These are phyloP conservation scores for Cyclocybe cylindracea DNA, from an alignment of 768 basidiomycete species.

Conservation along the genomic window DNA sequence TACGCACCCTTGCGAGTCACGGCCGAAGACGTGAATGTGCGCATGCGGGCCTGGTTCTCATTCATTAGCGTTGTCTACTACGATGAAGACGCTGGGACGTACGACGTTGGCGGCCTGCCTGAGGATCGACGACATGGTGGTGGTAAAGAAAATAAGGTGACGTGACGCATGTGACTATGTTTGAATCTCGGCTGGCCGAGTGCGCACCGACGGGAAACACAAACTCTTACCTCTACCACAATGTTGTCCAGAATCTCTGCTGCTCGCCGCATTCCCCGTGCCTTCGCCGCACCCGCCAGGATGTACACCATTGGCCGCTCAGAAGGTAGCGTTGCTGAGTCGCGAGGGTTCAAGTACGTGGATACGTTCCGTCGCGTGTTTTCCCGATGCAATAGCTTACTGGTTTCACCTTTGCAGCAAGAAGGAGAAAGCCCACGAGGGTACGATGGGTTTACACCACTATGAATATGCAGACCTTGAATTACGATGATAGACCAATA, in stretches of 20 bases:
- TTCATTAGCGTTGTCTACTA: constrained; percentile 2
- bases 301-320: constrained; percentile 39
- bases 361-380: constrained; percentile 14
- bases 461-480: neutral
- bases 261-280: constrained; percentile 42
- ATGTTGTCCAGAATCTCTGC: constrained; percentile 45
- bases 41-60: constrained; percentile 47
- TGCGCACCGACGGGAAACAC: neutral
- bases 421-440: constrained; percentile 74
- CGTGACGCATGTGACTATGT: constrained; percentile 30
- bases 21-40: constrained; percentile 61
- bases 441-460: constrained; percentile 10
- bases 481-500: constrained; percentile 56
- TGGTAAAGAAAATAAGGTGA: constrained; percentile 41
- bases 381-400: constrained; percentile 18
- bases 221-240: constrained; percentile 23
- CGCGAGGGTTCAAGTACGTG: constrained; percentile 62
- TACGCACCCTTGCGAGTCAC: constrained; percentile 64
- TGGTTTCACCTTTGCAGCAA: constrained; percentile 43
- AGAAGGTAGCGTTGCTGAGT: constrained; percentile 64
- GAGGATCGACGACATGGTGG: constrained; percentile 70
- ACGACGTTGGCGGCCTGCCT: constrained; percentile 57
- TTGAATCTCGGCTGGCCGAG: no score
- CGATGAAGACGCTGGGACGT: constrained; percentile 20
- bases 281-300: constrained; percentile 34